Percentiles rank a stretch among this genome's conserved stretches.
Conservation (phyloP, 768 basidiomycete genomes). For the Tubosaeta sp. region DNA sequence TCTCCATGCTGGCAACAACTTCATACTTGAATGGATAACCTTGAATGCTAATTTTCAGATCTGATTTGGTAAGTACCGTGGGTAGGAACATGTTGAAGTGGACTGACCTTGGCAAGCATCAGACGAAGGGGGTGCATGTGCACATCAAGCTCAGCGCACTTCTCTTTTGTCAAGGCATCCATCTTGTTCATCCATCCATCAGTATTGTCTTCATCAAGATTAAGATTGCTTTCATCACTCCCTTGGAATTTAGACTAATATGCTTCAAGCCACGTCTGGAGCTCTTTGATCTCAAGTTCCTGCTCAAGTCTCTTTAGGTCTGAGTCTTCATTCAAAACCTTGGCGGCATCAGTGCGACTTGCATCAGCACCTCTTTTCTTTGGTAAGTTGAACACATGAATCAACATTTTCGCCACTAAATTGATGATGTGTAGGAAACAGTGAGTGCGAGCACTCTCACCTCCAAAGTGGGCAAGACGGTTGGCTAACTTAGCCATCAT, state of each 20-base stretch:
- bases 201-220: background rate
- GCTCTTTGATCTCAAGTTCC: background rate
- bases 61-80: background rate
- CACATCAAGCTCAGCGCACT: conserved; percentile 15
- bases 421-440: conserved; percentile 21
- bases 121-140: background rate
- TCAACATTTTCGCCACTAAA: conserved; percentile 32
- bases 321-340: background rate
- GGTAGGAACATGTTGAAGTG: background rate
- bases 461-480: background rate
- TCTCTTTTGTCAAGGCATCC: conserved; percentile 9
- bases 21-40: conserved; percentile 22
- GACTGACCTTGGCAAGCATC: conserved; percentile 9
- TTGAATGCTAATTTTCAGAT: conserved; percentile 14
- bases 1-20: conserved; percentile 19
- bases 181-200: conserved; percentile 18
- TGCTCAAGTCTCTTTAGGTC: background rate
- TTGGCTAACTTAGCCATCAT: background rate
- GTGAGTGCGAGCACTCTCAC: conserved; percentile 8
- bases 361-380: conserved; percentile 1
- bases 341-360: background rate
- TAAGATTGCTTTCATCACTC: background rate
- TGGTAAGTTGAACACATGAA: conserved; percentile 33
- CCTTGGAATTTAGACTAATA: background rate
- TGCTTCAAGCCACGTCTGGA: background rate